phyloP scores from a whole-genome alignment of 2,329 filamentous ascomycete genomes.

The Colletotrichum brevisporum region DNA sequence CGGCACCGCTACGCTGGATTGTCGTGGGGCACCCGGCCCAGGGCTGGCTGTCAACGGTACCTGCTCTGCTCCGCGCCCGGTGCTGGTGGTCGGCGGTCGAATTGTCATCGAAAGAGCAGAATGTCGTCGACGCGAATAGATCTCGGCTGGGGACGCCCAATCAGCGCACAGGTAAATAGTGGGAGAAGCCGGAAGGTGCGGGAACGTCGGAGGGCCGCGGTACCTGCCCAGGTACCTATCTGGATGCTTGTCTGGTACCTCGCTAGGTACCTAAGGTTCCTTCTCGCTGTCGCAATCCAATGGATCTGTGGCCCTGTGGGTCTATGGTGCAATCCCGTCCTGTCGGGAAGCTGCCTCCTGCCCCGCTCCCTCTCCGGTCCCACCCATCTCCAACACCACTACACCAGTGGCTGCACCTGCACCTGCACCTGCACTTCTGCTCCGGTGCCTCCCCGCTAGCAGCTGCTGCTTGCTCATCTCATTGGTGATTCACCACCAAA shows the following conservation, averaged over 20 bases:
- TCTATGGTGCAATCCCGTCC: slow-evolving; percentile 29
- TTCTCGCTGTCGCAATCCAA: no score
- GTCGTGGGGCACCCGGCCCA: no score
- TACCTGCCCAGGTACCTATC: background rate
- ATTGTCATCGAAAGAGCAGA: slow-evolving; percentile 5
- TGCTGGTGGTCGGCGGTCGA: no score
- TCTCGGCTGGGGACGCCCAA: slow-evolving; percentile 12
- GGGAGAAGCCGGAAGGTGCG: slow-evolving; percentile 38
- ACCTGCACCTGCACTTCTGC: slow-evolving; percentile 1
- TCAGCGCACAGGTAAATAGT: slow-evolving; percentile 15
- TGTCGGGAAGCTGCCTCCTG: slow-evolving; percentile 37
- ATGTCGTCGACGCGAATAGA: slow-evolving; percentile 35
- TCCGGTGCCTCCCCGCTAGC: slow-evolving; percentile 30
- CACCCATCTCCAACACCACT: slow-evolving; percentile 6
- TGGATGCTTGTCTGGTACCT: background rate
- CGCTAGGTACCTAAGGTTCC: no score
- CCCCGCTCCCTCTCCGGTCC: slow-evolving; percentile 13
- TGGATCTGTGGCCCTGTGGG: no score
- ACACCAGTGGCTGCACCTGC: slow-evolving; percentile 2
- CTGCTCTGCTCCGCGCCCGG: background rate
- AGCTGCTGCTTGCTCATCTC: slow-evolving; percentile 22
- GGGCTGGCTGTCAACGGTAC: background rate
- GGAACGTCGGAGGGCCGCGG: slow-evolving; percentile 17
- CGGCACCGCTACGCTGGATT: slow-evolving; percentile 36
- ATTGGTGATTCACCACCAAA: slow-evolving; percentile 35